A percentile compares a stretch with the other conserved stretches of the same genome.
Conservation (phyloP, 202 grass and related monocot species). For the Cymbopogon flexuosus region DNA sequence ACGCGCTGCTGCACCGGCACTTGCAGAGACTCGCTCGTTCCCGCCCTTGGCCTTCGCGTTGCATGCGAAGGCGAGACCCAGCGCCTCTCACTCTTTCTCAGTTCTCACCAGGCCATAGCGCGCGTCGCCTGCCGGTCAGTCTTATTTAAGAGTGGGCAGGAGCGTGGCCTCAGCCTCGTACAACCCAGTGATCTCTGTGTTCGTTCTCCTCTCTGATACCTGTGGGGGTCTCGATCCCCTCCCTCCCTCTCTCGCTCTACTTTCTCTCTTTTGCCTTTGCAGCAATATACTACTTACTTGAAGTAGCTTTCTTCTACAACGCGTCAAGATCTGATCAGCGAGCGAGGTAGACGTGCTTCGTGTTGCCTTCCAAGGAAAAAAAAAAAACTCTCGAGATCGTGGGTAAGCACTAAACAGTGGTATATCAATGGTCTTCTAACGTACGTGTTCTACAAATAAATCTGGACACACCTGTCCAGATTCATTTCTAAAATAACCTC, state of each 20-base stretch:
- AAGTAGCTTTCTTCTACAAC: neutral
- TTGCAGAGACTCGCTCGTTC: neutral
- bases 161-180: neutral
- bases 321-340: neutral
- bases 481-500: too few relatives aligned
- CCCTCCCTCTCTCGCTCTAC: too few relatives aligned
- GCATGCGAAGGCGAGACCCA: too few relatives aligned
- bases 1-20: neutral
- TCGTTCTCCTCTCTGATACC: neutral
- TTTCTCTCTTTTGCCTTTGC: neutral
- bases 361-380: neutral
- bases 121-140: neutral
- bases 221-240: too few relatives aligned
- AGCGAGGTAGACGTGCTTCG: neutral
- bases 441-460: too few relatives aligned
- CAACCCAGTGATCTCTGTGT: neutral
- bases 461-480: too few relatives aligned
- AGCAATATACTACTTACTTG: neutral
- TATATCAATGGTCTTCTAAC: too few relatives aligned
- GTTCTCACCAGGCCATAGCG: neutral
- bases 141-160: conserved; percentile 33
- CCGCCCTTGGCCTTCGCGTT: neutral
- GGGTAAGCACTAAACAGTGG: conserved; percentile 6
- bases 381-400: neutral
- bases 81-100: neutral